phyloP scores from a whole-genome alignment of 73 alveolate genomes.

The Paramecium tetraurelia region DNA sequence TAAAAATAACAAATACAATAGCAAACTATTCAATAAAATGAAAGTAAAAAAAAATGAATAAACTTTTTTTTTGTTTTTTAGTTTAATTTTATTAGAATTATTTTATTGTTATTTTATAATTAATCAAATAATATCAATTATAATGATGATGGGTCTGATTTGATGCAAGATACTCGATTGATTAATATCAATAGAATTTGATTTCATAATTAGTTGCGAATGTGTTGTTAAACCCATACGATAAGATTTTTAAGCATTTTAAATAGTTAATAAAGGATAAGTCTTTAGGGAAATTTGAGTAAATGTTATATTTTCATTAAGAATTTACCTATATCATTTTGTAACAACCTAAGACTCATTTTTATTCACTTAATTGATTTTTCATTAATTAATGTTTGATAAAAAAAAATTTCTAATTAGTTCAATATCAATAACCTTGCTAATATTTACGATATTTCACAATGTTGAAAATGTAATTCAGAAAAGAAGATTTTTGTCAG shows the following conservation, averaged over 20 bases:
- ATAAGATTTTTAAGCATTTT: background rate
- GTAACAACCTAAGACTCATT: background rate
- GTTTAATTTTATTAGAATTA: background rate
- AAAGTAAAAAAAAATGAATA: background rate
- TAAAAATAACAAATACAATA: background rate
- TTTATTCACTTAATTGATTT: background rate
- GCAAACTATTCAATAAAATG: background rate
- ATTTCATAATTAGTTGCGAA: background rate
- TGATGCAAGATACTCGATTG: background rate
- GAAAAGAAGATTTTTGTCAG: background rate
- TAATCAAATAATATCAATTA: too few relatives aligned
- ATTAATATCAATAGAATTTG: background rate
- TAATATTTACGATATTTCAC: background rate
- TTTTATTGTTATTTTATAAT: background rate
- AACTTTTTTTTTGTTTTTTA: background rate
- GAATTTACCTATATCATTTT: background rate
- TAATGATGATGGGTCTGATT: background rate
- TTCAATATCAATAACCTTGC: background rate
- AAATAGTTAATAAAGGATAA: background rate
- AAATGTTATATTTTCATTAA: background rate
- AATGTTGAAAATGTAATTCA: background rate
- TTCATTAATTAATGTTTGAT: constrained; percentile 28
- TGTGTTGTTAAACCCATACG: background rate
- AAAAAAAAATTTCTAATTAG: constrained; percentile 21
- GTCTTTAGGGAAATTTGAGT: background rate